A percentile compares a stretch with the other conserved stretches of the same genome.
phyloP scores from a whole-genome alignment of 768 basidiomycete species.

The Chalciporus sphaerocephalus region DNA sequence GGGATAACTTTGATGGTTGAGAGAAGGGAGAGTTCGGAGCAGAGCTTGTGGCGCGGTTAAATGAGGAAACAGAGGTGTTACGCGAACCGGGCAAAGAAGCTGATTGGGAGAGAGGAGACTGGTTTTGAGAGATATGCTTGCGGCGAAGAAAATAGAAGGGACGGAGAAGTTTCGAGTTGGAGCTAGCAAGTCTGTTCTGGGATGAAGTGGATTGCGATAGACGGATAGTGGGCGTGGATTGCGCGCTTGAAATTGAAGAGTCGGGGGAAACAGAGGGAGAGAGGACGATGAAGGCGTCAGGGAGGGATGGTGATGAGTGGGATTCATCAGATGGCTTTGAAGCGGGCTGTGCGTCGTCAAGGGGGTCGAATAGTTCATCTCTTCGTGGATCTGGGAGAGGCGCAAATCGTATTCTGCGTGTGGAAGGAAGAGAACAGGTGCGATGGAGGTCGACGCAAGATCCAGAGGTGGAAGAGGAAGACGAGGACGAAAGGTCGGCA shows the following conservation, averaged over 20 bases:
- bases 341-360: conserved; percentile 29
- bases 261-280: conserved; percentile 21
- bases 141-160: conserved; percentile 20
- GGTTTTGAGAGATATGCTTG: conserved; percentile 9
- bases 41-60: conserved; percentile 10
- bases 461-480: conserved; percentile 18
- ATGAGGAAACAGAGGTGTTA: conserved; percentile 13
- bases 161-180: conserved; percentile 19
- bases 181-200: conserved; percentile 1
- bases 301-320: not conserved
- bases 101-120: conserved; percentile 5
- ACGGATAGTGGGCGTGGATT: conserved; percentile 22
- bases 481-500: conserved; percentile 12
- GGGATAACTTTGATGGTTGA: conserved; percentile 9
- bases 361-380: conserved; percentile 31
- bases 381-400: conserved; percentile 77
- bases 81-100: conserved; percentile 13
- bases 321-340: conserved; percentile 1
- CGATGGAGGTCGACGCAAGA: conserved; percentile 17
- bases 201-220: not conserved
- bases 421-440: conserved; percentile 6
- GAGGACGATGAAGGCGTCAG: conserved; percentile 7
- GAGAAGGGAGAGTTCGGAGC: conserved; percentile 13
- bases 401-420: conserved; percentile 66
- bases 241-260: conserved; percentile 17